Conservation (phyloP, 108 stramenopile species). For the Hondaea fermentalgiana region DNA sequence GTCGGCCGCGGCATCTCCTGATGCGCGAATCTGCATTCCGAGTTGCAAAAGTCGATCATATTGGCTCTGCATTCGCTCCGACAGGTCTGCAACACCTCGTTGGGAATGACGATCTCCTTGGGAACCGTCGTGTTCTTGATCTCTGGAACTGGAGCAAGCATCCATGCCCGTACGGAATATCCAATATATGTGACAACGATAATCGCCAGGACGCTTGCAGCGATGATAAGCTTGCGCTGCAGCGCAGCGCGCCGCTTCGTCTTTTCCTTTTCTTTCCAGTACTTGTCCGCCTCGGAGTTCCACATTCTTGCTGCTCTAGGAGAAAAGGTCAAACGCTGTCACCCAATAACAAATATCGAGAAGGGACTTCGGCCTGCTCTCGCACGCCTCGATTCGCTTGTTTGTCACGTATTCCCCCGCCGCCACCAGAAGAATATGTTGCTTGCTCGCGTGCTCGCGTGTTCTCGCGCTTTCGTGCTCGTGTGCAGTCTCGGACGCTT, state of each 20-base stretch:
- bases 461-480: no score
- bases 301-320: not conserved
- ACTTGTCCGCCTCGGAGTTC: constrained; percentile 4
- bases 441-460: no score
- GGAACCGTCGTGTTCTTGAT: not conserved
- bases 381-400: no score
- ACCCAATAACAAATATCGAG: no score
- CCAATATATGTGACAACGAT: not conserved
- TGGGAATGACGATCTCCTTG: not conserved
- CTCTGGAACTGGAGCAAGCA: not conserved
- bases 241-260: not conserved
- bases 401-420: no score
- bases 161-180: not conserved
- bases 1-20: constrained; percentile 18
- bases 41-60: not conserved
- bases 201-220: not conserved
- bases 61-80: not conserved
- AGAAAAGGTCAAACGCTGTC: no score
- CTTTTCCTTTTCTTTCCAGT: constrained; percentile 14
- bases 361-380: no score
- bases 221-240: not conserved
- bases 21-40: not conserved
- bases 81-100: not conserved
- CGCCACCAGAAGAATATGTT: no score
- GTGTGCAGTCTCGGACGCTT: no score